Percentiles rank a stretch among this genome's conserved stretches.
phyloP scores from a whole-genome alignment of 208 protist genomes.

The Phytomonas sp. region DNA sequence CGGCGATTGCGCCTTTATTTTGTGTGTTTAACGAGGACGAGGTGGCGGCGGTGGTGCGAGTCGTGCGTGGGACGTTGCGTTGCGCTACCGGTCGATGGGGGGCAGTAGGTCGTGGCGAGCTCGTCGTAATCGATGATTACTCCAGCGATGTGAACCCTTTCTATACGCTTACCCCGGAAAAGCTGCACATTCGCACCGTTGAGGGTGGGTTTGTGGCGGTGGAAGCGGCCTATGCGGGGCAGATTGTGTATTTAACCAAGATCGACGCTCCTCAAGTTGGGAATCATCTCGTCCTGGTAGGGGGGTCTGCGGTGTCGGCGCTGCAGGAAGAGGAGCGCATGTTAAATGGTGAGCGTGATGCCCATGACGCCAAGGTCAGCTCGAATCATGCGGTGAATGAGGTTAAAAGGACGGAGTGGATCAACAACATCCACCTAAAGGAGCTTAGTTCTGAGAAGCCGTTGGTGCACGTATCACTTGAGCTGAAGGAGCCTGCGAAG shows the following conservation, averaged over 20 bases:
- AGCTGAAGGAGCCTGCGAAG: constrained; percentile 95
- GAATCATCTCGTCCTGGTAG: constrained; percentile 53
- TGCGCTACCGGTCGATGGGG: constrained; percentile 3
- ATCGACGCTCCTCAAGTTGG: constrained; percentile 28
- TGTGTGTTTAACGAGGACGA: constrained; percentile 29
- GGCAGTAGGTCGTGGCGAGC: neutral
- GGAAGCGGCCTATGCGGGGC: constrained; percentile 37
- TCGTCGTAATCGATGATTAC: constrained; percentile 60
- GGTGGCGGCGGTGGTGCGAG: constrained; percentile 54
- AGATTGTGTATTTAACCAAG: constrained; percentile 57
- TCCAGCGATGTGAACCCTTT: constrained; percentile 60
- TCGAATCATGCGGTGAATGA: constrained; percentile 4
- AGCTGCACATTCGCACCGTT: constrained; percentile 37
- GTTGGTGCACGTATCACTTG: constrained; percentile 93
- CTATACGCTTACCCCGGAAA: constrained; percentile 28
- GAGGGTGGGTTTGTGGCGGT: constrained; percentile 48
- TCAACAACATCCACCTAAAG: constrained; percentile 34
- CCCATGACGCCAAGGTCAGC: constrained; percentile 12
- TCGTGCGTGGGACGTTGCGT: constrained; percentile 41
- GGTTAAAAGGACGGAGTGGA: constrained; percentile 22
- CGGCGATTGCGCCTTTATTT: constrained; percentile 50
- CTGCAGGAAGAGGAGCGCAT: constrained; percentile 23
- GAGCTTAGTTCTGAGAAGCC: constrained; percentile 23
- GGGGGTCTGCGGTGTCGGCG: constrained; percentile 28
- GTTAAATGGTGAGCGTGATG: constrained; percentile 6